Percentiles rank a stretch among this genome's conserved stretches.
Evolutionary conservation across 305 asterid genomes (phyloP).

Genomic region (Euphrasia arctica): DNA sequence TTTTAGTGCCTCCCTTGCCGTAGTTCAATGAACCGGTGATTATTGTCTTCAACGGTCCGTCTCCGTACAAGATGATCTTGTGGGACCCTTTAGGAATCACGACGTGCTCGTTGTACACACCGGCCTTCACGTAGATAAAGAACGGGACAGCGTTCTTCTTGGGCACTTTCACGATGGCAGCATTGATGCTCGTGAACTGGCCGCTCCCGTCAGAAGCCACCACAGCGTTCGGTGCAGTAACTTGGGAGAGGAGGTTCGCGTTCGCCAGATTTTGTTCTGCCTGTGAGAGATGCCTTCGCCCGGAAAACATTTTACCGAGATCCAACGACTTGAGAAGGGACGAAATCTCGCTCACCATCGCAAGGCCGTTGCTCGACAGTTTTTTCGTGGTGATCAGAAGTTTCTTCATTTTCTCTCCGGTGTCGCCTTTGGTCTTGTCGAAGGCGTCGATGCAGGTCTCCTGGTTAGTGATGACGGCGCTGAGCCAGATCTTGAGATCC

Average conservation of each 20-base stretch:
- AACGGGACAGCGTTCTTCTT: slow-evolving; percentile 20
- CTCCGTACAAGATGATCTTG: slow-evolving; percentile 51
- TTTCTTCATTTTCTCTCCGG: slow-evolving; percentile 57
- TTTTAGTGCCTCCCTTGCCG: slow-evolving; percentile 33
- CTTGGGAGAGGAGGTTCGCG: background rate
- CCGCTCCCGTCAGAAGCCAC: slow-evolving; percentile 78
- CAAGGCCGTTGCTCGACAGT: slow-evolving; percentile 50
- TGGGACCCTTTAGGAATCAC: slow-evolving; percentile 31
- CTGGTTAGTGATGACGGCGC: too few species aligned
- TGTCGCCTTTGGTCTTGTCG: slow-evolving; percentile 16
- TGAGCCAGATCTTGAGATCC: too few species aligned
- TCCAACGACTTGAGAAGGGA: slow-evolving; percentile 10
- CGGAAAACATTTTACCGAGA: slow-evolving; percentile 19
- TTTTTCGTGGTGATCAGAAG: slow-evolving; percentile 39
- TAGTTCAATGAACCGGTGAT: slow-evolving; percentile 45
- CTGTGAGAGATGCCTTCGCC: slow-evolving; percentile 21
- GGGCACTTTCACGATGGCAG: slow-evolving; percentile 38
- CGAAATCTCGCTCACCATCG: slow-evolving; percentile 39
- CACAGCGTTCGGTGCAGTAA: slow-evolving; percentile 8
- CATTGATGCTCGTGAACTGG: slow-evolving; percentile 39
- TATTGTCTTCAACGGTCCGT: slow-evolving; percentile 55
- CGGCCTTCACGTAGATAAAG: slow-evolving; percentile 32
- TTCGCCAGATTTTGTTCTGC: background rate
- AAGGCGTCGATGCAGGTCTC: too few species aligned
- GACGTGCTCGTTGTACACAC: slow-evolving; percentile 32